A percentile compares a stretch with the other conserved stretches of the same genome.
These are phyloP conservation scores for Tetrahymena elliotti DNA, from an alignment of 73 alveolate genomes.

Conservation along the genomic window DNA sequence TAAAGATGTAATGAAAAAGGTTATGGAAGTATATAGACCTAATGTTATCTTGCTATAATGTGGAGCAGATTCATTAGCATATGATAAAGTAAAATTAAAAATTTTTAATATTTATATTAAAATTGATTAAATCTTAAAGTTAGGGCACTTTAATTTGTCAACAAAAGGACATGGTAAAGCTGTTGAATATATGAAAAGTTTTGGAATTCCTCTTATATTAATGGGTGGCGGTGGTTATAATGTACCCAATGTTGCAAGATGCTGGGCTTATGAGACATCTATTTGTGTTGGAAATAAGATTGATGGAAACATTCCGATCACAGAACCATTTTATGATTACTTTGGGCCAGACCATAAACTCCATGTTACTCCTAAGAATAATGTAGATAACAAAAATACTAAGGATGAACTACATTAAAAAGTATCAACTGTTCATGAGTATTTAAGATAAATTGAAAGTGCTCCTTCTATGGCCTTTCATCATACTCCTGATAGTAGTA, in stretches of 20 bases:
- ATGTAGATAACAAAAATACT: conserved; percentile 32
- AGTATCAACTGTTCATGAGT: conserved; percentile 20
- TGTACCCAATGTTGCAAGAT: conserved; percentile 90
- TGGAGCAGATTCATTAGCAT: conserved; percentile 96
- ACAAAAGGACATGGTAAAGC: conserved; percentile 96
- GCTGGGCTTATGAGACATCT: conserved; percentile 99
- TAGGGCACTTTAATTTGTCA: conserved; percentile 92
- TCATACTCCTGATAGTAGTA: neutral
- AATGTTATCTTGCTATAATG: conserved; percentile 89
- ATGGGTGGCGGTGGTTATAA: conserved; percentile 99
- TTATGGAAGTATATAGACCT: conserved; percentile 80
- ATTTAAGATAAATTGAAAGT: conserved; percentile 25
- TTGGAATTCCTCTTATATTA: conserved; percentile 83
- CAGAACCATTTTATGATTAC: conserved; percentile 59
- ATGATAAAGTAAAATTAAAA: conserved; percentile 52
- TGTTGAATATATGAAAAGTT: conserved; percentile 66
- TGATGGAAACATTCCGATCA: conserved; percentile 53
- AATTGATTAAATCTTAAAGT: conserved; percentile 1
- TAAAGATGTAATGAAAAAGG: conserved; percentile 69
- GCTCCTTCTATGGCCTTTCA: conserved; percentile 34
- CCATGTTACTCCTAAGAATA: conserved; percentile 27
- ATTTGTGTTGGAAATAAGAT: conserved; percentile 72
- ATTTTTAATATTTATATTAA: neutral
- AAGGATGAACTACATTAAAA: conserved; percentile 24
- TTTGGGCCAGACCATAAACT: conserved; percentile 64